A percentile compares a stretch with the other conserved stretches of the same genome.
These are phyloP conservation scores for Heterobasidion irregulare DNA, from an alignment of 1,284 basidiomycete species.

Conservation along the genomic window DNA sequence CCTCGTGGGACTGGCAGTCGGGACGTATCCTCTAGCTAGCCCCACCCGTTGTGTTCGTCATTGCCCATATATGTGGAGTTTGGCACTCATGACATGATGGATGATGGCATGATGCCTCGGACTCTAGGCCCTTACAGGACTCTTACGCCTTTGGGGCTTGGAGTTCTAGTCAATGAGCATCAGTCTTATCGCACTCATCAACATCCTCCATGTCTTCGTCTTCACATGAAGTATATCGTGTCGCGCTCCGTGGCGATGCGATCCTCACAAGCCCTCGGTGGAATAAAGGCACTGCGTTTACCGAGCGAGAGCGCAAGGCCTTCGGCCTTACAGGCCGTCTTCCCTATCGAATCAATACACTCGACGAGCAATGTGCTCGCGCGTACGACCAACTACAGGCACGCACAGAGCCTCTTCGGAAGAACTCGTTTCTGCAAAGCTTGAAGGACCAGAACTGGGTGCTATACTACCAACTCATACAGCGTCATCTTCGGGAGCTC, in stretches of 20 bases:
- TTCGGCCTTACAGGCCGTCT: slow-evolving; percentile 76
- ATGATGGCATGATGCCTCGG: no score
- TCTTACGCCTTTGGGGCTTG: no score
- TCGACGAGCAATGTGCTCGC: slow-evolving; percentile 68
- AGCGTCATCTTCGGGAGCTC: slow-evolving; percentile 60
- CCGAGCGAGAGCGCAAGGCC: slow-evolving; percentile 50
- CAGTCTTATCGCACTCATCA: background rate
- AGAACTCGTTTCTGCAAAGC: slow-evolving; percentile 67
- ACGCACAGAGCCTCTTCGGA: slow-evolving; percentile 41
- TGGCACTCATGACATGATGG: no score
- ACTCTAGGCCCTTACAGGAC: no score
- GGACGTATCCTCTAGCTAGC: no score
- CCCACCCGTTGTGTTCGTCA: no score
- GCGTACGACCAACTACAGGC: slow-evolving; percentile 60
- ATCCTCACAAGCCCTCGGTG: slow-evolving; percentile 59
- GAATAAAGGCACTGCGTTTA: slow-evolving; percentile 74
- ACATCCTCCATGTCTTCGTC: background rate
- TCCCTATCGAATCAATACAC: slow-evolving; percentile 64
- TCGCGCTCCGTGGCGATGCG: slow-evolving; percentile 49
- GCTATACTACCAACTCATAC: slow-evolving; percentile 61
- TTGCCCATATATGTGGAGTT: no score
- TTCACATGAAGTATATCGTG: slow-evolving; percentile 22
- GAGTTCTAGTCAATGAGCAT: no score
- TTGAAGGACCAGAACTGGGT: slow-evolving; percentile 72
- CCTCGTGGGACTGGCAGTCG: no score